Base-by-base conservation (phyloP, 352 stramenopile genomes). In the Phytophthora constricta region DNA sequence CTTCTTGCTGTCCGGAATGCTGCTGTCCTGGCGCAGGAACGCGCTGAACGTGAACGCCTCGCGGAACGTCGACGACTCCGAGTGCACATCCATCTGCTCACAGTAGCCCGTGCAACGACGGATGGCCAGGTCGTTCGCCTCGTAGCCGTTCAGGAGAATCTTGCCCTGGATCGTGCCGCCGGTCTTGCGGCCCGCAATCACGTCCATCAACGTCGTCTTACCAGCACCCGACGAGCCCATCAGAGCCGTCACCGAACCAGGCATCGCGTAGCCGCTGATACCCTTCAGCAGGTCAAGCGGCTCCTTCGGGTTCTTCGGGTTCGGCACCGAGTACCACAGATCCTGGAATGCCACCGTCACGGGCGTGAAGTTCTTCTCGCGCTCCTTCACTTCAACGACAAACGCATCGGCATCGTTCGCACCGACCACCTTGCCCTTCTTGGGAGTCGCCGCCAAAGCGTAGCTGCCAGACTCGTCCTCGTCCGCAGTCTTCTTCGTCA, bases 131-230 rank as follows among this genome's bases (percentile, higher is more conserved):
- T 80, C 68, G 23, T 51, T 81, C 5, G 74, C 77, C 13, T 71
- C 65, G 65, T 72, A 77, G 46, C 76, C 76, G 48, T 84, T 87
- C 14, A 70, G 66, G 14, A 79, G 23, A 10, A 94, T 80, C 16
- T 89, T 71, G 23, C 88, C 88, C 1, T 64, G 62, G 51, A 91
- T 84, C 7, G 68, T 84, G 23, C 94, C 93, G 20, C 68, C 76
- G 31, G 74, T 85, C 55, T 84, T 63, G 23, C 93, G 76, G 26
- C 94, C 74, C 4, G 93, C 88, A 48, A 98, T 93, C 13, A 98
- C 91, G 76, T 98, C 92, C 67, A 97, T 91, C 17, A 98, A 76
- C 3, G 93, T 98, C 26, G 78, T 92, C 56, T 86, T 95, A 22
- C 87, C 87, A 16, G 87, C 86, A 27, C 84, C 88, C 34, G 67